These are phyloP conservation scores for Solanum pinnatisectum DNA, from an alignment of 257 asterid species.

Conservation along the genomic window DNA sequence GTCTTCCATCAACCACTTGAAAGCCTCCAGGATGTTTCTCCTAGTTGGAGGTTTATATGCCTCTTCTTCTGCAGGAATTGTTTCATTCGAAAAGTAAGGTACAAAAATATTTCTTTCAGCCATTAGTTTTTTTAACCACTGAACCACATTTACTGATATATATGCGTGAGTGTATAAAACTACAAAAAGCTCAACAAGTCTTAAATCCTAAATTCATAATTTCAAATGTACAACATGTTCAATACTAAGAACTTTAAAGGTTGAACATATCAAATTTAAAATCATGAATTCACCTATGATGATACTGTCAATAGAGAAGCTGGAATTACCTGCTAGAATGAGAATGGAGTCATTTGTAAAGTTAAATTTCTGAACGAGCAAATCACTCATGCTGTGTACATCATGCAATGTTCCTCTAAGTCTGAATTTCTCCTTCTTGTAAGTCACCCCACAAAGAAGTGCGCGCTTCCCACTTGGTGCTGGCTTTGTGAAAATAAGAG, in stretches of 20 bases:
- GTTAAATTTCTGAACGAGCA: constrained; percentile 16
- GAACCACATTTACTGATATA: not conserved
- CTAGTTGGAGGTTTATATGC: constrained; percentile 31
- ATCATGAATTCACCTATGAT: not conserved
- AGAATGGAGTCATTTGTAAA: constrained; percentile 34
- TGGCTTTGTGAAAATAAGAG: not conserved
- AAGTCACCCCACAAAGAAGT: constrained; percentile 52
- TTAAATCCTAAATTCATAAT: not conserved
- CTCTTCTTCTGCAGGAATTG: constrained; percentile 35
- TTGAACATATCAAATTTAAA: not conserved
- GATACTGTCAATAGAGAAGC: not conserved
- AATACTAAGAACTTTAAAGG: not conserved
- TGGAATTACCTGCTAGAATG: constrained; percentile 51
- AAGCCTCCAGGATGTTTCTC: constrained; percentile 21
- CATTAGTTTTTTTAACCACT: not conserved
- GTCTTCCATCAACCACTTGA: constrained; percentile 26
- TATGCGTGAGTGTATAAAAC: not conserved
- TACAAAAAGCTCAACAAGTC: not conserved
- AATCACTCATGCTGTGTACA: constrained; percentile 17
- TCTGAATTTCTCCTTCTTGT: constrained; percentile 37
- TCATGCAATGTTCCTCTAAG: constrained; percentile 46
- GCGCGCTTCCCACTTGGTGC: constrained; percentile 42
- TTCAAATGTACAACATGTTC: not conserved
- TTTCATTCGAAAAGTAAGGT: not conserved
- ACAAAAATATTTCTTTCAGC: not conserved